phyloP scores from a whole-genome alignment of 169 alveolate genomes.

The Plasmodium coatneyi region DNA sequence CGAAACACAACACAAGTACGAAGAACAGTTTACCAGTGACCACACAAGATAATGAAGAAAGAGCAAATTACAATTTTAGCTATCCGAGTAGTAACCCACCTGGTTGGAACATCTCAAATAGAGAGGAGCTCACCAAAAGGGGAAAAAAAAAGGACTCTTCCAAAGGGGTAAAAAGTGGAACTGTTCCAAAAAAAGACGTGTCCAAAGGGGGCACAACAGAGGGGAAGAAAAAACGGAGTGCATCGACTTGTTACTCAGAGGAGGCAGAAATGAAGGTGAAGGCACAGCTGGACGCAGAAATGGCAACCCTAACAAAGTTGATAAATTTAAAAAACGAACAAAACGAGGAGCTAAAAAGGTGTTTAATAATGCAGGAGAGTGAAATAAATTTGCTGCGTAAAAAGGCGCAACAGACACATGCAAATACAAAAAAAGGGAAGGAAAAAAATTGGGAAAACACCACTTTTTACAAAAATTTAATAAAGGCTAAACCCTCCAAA shows the following conservation, averaged over 20 bases:
- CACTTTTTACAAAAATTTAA: conserved; percentile 15
- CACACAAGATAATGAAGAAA: not conserved
- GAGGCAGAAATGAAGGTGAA: not conserved
- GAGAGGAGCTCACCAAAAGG: not conserved
- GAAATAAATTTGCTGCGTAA: conserved; percentile 36
- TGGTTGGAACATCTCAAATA: not conserved
- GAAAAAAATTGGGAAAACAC: conserved; percentile 33
- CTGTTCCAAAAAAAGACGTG: not conserved
- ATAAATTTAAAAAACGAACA: conserved; percentile 22
- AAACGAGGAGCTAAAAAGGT: conserved; percentile 20
- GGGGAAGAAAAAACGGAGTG: not conserved
- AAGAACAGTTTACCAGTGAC: not conserved
- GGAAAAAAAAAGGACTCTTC: too few species aligned
- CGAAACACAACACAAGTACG: not conserved
- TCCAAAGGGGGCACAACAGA: not conserved
- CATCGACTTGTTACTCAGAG: not conserved
- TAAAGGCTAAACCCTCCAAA: conserved; percentile 22
- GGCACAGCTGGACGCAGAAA: conserved; percentile 13
- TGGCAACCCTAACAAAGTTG: conserved; percentile 4
- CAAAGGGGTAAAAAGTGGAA: not conserved
- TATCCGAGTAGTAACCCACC: not conserved
- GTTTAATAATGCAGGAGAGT: not conserved
- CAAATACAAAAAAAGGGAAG: not conserved
- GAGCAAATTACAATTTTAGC: not conserved
- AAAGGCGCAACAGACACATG: not conserved